These are phyloP conservation scores for Hydrangea macrophylla DNA, from an alignment of 148 eudicot genomes.

Conservation along the genomic window DNA sequence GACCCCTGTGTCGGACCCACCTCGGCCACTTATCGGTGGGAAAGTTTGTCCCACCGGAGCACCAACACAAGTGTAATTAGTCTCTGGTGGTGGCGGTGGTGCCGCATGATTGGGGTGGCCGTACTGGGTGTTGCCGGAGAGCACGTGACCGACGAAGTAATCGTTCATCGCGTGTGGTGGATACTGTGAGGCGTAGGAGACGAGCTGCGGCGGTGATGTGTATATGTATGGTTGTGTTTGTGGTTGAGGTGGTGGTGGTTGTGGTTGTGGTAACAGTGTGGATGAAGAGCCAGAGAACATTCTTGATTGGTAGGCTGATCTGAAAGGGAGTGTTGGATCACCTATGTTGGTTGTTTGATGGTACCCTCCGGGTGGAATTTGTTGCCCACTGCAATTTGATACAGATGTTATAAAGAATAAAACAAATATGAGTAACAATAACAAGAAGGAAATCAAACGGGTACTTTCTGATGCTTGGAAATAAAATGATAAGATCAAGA, in stretches of 20 bases:
- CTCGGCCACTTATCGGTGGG: constrained; percentile 14
- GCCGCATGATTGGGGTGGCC: constrained; percentile 6
- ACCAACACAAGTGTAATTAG: constrained; percentile 70
- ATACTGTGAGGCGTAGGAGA: constrained; percentile 26
- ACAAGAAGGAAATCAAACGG: neutral
- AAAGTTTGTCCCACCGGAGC: constrained; percentile 59
- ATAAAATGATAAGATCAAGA: no score
- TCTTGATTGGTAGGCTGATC: constrained; percentile 57
- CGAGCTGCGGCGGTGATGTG: constrained; percentile 38
- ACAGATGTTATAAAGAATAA: neutral
- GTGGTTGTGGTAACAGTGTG: constrained; percentile 25
- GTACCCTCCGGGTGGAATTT: constrained; percentile 36
- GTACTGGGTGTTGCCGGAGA: constrained; percentile 26
- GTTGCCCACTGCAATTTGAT: constrained; percentile 31
- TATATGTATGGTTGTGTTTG: constrained; percentile 37
- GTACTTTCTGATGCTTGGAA: neutral
- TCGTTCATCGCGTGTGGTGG: constrained; percentile 33
- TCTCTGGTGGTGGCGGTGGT: constrained; percentile 16
- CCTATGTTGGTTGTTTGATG: constrained; percentile 31
- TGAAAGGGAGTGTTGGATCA: constrained; percentile 36
- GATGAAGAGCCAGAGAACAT: constrained; percentile 43
- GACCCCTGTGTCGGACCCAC: neutral
- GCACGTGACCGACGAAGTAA: constrained; percentile 57
- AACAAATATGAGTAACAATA: neutral
- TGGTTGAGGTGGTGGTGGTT: constrained; percentile 27